phyloP scores from a whole-genome alignment of 31 red algal species.

The Odonthalia washingtoniensis region DNA sequence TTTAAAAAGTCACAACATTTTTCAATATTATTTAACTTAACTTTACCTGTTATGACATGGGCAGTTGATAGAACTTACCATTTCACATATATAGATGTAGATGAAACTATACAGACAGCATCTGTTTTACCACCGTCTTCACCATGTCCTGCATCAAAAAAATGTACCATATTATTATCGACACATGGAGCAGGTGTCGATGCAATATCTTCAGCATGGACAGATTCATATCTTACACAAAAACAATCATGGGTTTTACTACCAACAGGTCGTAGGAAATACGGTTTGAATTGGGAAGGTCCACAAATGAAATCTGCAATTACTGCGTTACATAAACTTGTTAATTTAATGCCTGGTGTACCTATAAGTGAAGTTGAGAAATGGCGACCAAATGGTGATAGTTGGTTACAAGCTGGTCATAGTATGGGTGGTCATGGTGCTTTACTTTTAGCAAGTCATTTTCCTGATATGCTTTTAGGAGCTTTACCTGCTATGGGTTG shows the following conservation, averaged over 20 bases:
- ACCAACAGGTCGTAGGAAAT: conserved; percentile 65
- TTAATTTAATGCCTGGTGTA: conserved; percentile 49
- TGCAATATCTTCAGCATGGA: conserved; percentile 60
- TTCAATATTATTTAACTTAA: background rate
- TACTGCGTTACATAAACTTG: conserved; percentile 40
- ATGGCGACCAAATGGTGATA: conserved; percentile 26
- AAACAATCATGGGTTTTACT: conserved; percentile 65
- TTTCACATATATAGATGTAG: conserved; percentile 63
- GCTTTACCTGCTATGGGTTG: conserved; percentile 75
- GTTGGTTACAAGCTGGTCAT: conserved; percentile 70
- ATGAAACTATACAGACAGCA: conserved; percentile 54
- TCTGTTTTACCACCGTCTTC: conserved; percentile 54
- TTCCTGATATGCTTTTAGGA: conserved; percentile 57
- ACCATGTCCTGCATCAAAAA: conserved; percentile 28
- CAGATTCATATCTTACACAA: conserved; percentile 69
- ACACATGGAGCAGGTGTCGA: conserved; percentile 80
- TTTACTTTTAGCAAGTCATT: conserved; percentile 58
- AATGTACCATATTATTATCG: conserved; percentile 55
- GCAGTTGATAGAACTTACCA: conserved; percentile 35
- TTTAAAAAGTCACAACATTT: background rate
- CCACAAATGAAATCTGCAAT: conserved; percentile 65
- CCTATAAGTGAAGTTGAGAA: conserved; percentile 30
- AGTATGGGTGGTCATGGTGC: conserved; percentile 82
- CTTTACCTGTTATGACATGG: conserved; percentile 53
- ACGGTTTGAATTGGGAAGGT: conserved; percentile 76